A percentile compares a stretch with the other conserved stretches of the same genome.
These are phyloP conservation scores for Apiospora koreana DNA, from an alignment of 2,329 filamentous ascomycete genomes.

Conservation along the genomic window DNA sequence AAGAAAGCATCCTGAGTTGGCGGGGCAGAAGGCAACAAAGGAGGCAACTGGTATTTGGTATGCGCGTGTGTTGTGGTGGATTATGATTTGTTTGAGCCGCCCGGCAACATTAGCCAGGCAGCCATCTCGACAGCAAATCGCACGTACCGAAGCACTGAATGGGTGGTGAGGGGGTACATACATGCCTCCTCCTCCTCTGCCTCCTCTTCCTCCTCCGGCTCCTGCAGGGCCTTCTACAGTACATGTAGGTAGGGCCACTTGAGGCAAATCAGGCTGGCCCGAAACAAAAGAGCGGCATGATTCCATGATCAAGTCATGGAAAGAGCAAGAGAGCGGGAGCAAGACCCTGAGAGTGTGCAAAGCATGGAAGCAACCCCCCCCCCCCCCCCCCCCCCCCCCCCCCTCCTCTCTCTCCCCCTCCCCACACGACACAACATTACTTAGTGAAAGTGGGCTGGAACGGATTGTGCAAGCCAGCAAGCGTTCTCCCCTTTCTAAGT, in stretches of 20 bases:
- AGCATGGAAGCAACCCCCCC: not conserved
- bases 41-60: not conserved
- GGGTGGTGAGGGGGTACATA: not conserved
- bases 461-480: not conserved
- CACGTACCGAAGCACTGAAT: not conserved
- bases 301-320: not conserved
- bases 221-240: not conserved
- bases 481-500: slow-evolving; percentile 13
- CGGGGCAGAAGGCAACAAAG: slow-evolving; percentile 2
- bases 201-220: not conserved
- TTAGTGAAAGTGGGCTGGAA: slow-evolving; percentile 7
- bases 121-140: not conserved
- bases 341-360: not conserved
- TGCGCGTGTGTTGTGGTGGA: slow-evolving; percentile 5
- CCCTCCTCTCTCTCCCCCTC: slow-evolving; percentile 18
- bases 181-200: not conserved
- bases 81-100: not conserved
- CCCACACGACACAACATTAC: not conserved
- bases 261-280: not conserved
- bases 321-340: not conserved
- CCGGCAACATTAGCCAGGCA: not conserved
- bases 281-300: slow-evolving; percentile 2
- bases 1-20: not conserved
- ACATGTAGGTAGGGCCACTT: no score
- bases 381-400: not conserved